Evolutionary conservation across 768 basidiomycete genomes (phyloP), one percentile per base, ranked within the genome.

Genomic region (Leccinum uliginosum): DNA sequence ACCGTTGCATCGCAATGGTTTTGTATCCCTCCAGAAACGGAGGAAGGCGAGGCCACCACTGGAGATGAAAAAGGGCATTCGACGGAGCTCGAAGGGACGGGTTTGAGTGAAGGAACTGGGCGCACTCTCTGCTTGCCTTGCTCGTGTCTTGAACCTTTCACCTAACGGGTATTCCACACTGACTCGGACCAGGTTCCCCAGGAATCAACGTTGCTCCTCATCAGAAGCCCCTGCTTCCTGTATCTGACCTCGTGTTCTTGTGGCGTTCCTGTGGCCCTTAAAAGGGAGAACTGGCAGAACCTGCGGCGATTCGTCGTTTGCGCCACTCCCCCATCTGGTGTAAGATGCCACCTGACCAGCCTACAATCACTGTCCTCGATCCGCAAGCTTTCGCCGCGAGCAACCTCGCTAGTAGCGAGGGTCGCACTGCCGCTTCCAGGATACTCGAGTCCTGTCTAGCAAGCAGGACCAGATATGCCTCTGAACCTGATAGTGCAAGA

Each of bases 101-200:
- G 97, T 4, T 74, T 99, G 51, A 97, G 97, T 3, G 85, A 90
- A 62, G 97, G 97, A 1, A 76, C 81, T 2, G 97, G 97, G n/a
- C n/a, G n/a, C n/a, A n/a, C n/a, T n/a, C n/a, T n/a, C n/a, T n/a
- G n/a, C n/a, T n/a, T n/a, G n/a, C n/a, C n/a, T n/a, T n/a, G n/a
- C n/a, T n/a, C n/a, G n/a, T n/a, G n/a, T n/a, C n/a, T n/a, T n/a
- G n/a, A n/a, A n/a, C n/a, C n/a, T n/a, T n/a, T n/a, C n/a, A n/a
- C n/a, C n/a, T n/a, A n/a, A n/a, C n/a, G n/a, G n/a, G n/a, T n/a
- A n/a, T n/a, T n/a, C n/a, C n/a, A n/a, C n/a, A n/a, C n/a, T n/a
- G n/a, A n/a, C n/a, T n/a, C n/a, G n/a, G n/a, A n/a, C n/a, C n/a
- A n/a, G n/a, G n/a, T n/a, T n/a, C n/a, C n/a, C n/a, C n/a, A n/a